Conservation (phyloP, 306 rosid genomes). For the Macrotyloma uniflorum region DNA sequence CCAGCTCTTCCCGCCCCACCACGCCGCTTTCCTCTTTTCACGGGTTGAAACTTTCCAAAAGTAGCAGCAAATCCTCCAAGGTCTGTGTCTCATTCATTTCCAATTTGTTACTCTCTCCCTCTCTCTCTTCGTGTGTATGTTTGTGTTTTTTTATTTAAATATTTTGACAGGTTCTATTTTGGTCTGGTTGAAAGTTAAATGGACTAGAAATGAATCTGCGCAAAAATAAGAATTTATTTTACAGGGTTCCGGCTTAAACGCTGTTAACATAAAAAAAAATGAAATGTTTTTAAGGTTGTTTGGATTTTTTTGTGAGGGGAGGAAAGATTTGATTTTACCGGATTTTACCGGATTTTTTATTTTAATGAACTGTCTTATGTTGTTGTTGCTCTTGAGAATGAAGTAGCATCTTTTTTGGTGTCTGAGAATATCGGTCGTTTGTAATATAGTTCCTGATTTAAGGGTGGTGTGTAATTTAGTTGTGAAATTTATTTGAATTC, state of each 20-base stretch:
- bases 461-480: neutral
- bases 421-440: neutral
- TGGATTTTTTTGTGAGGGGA: neutral
- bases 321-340: neutral
- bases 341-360: conserved; percentile 11
- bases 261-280: neutral
- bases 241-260: neutral
- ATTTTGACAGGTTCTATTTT: conserved; percentile 8
- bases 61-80: conserved; percentile 55
- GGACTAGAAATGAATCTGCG: conserved; percentile 20
- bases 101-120: neutral
- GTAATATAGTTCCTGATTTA: neutral
- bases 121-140: neutral
- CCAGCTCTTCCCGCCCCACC: conserved; percentile 37
- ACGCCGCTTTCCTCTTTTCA: conserved; percentile 46
- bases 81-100: conserved; percentile 33
- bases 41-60: conserved; percentile 44
- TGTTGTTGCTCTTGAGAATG: neutral
- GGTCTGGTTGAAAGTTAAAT: conserved; percentile 31
- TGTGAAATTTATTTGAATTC: conserved; percentile 22
- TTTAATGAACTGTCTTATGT: neutral
- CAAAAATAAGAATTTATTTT: conserved; percentile 8
- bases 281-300: neutral
- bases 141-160: neutral
- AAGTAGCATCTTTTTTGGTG: neutral